Percentiles rank a stretch among this genome's conserved stretches.
phyloP scores from a whole-genome alignment of 805 yeast genomes.

The Candida cerambycidarum region DNA sequence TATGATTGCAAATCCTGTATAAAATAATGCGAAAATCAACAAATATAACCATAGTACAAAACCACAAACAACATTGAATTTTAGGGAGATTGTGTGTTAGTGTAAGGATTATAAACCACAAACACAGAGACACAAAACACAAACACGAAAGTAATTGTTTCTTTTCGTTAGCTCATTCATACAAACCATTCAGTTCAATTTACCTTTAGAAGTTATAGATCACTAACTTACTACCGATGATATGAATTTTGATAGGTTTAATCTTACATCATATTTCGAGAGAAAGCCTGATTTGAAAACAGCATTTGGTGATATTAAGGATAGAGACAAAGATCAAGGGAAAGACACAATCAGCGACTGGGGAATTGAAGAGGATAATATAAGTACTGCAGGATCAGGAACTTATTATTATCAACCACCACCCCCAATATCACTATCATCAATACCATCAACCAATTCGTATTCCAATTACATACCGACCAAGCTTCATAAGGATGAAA shows the following conservation, averaged over 20 bases:
- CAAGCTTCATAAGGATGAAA: neutral
- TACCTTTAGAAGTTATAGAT: too few species aligned
- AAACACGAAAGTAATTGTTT: too few species aligned
- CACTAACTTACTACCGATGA: neutral
- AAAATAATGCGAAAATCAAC: slow-evolving; percentile 1
- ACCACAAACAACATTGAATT: too few species aligned
- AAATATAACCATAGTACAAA: neutral
- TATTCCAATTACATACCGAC: slow-evolving; percentile 1
- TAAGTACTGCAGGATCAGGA: slow-evolving; percentile 6
- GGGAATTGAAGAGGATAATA: slow-evolving; percentile 30
- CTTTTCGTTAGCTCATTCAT: too few species aligned
- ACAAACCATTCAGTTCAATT: too few species aligned
- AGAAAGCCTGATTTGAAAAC: neutral
- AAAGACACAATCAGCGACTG: slow-evolving; percentile 27
- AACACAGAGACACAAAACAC: neutral
- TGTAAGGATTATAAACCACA: too few species aligned
- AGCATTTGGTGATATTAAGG: neutral
- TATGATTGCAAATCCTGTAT: slow-evolving; percentile 1
- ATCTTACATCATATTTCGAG: slow-evolving; percentile 25
- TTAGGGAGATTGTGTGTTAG: too few species aligned
- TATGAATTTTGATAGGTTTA: slow-evolving; percentile 30
- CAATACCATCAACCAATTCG: neutral
- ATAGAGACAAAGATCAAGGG: neutral
- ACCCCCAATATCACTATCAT: slow-evolving; percentile 3
- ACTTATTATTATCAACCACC: neutral